phyloP scores from a whole-genome alignment of 331 rosid species.

The Dryas integrifolia region DNA sequence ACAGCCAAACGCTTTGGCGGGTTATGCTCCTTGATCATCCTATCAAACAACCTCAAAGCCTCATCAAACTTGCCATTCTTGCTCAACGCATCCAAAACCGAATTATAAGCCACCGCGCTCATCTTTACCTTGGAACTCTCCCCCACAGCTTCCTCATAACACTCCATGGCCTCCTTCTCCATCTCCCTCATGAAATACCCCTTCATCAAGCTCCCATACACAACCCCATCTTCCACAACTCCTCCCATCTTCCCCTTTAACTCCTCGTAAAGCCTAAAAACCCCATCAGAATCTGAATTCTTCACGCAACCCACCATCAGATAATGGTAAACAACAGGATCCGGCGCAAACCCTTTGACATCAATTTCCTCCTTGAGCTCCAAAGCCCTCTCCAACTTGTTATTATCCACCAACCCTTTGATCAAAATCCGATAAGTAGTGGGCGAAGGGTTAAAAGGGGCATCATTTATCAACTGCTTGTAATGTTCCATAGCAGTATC shows the following conservation, averaged over 20 bases:
- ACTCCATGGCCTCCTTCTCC: slow-evolving; percentile 77
- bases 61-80: slow-evolving; percentile 64
- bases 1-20: slow-evolving; percentile 53
- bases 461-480: slow-evolving; percentile 70
- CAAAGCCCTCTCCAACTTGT: slow-evolving; percentile 55
- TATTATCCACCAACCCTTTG: slow-evolving; percentile 74
- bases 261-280: slow-evolving; percentile 58
- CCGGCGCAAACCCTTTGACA: slow-evolving; percentile 54
- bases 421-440: slow-evolving; percentile 66
- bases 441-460: slow-evolving; percentile 77
- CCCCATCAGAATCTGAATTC: slow-evolving; percentile 52
- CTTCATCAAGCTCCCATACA: slow-evolving; percentile 73
- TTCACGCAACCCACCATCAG: slow-evolving; percentile 69
- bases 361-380: slow-evolving; percentile 68
- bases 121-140: slow-evolving; percentile 52
- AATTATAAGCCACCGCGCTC: slow-evolving; percentile 63
- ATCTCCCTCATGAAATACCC: slow-evolving; percentile 74
- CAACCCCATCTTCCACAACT: slow-evolving; percentile 65
- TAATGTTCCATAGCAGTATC: slow-evolving; percentile 80
- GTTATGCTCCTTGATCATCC: slow-evolving; percentile 56
- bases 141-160: slow-evolving; percentile 59
- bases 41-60: slow-evolving; percentile 63
- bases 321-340: slow-evolving; percentile 61
- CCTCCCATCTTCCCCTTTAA: slow-evolving; percentile 59
- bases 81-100: slow-evolving; percentile 73